Base-by-base conservation (phyloP, 495 filamentous ascomycete genomes). In the Neurospora sp. region DNA sequence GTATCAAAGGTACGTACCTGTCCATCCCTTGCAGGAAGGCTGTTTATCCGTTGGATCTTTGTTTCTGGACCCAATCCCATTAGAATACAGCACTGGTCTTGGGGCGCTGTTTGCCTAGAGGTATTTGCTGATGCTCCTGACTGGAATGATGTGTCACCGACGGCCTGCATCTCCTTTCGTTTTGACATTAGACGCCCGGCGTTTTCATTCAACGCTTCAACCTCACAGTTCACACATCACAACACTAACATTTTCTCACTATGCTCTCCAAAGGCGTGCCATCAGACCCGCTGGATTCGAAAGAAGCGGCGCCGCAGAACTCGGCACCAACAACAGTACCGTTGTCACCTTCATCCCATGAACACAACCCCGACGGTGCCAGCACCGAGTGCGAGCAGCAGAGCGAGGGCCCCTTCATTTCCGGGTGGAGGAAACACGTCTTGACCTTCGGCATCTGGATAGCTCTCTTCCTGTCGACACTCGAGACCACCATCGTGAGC, bases 401-500 rank as follows among this genome's bases (percentile, higher is more conserved):
- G n/a, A 48, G n/a, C 9, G 44, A 48, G 44, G 44, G n/a, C 9
- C 44, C 44, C n/a, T 48, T 48, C 44, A 48, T 48, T 20, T 48
- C 44, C 44, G 44, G 44, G n/a, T 48, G 44, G 44, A 22, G 44
- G n/a, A 48, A 48, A 22, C n/a, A 48, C n/a, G 1, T 48, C 44
- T 48, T 48, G 44, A 48, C 44, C 4, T 12, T 48, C 1, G 44
- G 65, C 65, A 69, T 69, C 12, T 69, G 65, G 65, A 39, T 39
- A 69, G 65, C 27, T 39, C 37, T 71, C 4, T 71, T 71, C 42
- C 31, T 59, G 44, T 84, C 85, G 3, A 87, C 84, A 44, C 71
- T 89, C 8, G 88, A 90, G 70, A 85, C 83, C 8, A 87, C 87
- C 8, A 89, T 89, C 61, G 85, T 89, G 4, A 86, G 86, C 77